A percentile compares a stretch with the other conserved stretches of the same genome.
phyloP scores from a whole-genome alignment of 345 rosid genomes.

The Eucalyptus shirleyi region DNA sequence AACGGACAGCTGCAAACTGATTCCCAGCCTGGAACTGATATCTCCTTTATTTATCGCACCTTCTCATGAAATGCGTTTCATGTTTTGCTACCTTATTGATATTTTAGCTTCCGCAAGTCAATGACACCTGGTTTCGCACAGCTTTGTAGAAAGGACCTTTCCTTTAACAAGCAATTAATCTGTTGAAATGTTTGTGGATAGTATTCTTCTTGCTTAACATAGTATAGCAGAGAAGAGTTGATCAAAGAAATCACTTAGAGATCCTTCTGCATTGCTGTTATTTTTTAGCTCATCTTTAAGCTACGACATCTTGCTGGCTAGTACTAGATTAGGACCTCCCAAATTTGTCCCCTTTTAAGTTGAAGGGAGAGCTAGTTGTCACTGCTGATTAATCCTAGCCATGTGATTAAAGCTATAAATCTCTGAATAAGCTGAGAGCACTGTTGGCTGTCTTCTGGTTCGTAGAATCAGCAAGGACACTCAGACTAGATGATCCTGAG shows the following conservation, averaged over 20 bases:
- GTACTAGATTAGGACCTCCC: not conserved
- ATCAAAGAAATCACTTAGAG: not conserved
- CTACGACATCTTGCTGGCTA: not conserved
- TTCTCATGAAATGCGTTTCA: not conserved
- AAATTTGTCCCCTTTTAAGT: not conserved
- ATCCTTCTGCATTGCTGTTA: not conserved
- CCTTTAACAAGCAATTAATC: not conserved
- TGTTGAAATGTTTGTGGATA: not conserved
- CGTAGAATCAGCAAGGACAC: not conserved
- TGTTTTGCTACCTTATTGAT: not conserved
- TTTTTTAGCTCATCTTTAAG: not conserved
- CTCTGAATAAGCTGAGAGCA: not conserved
- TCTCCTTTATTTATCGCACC: not conserved
- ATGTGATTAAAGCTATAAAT: not conserved
- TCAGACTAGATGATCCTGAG: not conserved
- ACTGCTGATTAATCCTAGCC: not conserved
- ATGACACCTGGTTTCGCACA: not conserved
- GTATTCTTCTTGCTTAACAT: not conserved
- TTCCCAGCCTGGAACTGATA: conserved; percentile 7
- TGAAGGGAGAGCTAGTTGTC: not conserved
- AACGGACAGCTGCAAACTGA: conserved; percentile 5
- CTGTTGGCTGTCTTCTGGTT: not conserved
- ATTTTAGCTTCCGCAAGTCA: not conserved
- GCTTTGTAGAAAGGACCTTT: not conserved
- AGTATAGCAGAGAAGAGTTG: not conserved